phyloP scores from a whole-genome alignment of 331 rosid species.

The Spiraea crenata region DNA sequence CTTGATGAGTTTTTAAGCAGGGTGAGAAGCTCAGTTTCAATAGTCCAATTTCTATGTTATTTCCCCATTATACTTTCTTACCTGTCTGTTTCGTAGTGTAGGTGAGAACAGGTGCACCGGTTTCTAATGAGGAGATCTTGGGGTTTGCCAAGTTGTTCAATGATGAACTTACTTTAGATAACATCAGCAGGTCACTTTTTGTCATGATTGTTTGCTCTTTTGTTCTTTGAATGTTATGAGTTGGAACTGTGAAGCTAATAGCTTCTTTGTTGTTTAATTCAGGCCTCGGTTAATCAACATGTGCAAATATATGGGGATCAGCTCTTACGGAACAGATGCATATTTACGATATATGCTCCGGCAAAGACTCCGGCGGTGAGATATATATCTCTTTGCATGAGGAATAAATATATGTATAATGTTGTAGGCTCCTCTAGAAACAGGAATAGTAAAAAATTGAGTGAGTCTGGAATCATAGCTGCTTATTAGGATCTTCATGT shows the following conservation, averaged over 20 bases:
- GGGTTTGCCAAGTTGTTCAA: constrained; percentile 93
- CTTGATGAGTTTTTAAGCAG: constrained; percentile 75
- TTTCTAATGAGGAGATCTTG: constrained; percentile 86
- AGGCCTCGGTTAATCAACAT: constrained; percentile 93
- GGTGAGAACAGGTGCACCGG: constrained; percentile 80
- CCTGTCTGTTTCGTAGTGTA: constrained; percentile 35
- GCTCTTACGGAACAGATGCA: constrained; percentile 86
- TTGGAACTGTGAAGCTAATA: constrained; percentile 11
- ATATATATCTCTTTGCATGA: constrained; percentile 15
- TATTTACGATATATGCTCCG: constrained; percentile 92
- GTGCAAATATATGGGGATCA: constrained; percentile 98
- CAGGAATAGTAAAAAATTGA: not conserved
- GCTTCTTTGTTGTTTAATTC: constrained; percentile 21
- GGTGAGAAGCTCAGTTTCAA: constrained; percentile 40
- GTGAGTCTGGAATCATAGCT: not conserved
- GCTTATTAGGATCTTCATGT: not conserved
- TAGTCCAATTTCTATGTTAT: not conserved
- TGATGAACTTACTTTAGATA: constrained; percentile 95
- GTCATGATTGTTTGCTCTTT: constrained; percentile 16
- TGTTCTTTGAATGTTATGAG: constrained; percentile 20
- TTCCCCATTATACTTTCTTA: not conserved
- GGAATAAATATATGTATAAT: not conserved
- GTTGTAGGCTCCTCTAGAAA: not conserved
- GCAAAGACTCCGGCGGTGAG: constrained; percentile 66
- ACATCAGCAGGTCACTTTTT: constrained; percentile 75